Percentiles rank a stretch among this genome's conserved stretches.
phyloP scores from a whole-genome alignment of 352 stramenopile genomes.

The Blastocystis sp. region DNA sequence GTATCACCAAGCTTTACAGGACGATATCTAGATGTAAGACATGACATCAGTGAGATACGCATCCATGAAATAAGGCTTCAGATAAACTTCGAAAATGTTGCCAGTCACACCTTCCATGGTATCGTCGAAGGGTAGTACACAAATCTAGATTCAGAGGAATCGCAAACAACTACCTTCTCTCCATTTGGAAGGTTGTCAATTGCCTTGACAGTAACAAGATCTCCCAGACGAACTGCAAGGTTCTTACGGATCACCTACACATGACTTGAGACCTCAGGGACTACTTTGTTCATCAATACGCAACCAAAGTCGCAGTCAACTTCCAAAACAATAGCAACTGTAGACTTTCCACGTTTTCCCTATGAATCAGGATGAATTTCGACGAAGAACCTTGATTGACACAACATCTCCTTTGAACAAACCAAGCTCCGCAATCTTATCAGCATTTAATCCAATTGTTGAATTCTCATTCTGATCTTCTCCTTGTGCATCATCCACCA shows the following conservation, averaged over 20 bases:
- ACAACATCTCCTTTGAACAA: constrained; percentile 98
- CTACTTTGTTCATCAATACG: constrained; percentile 97
- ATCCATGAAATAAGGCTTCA: constrained; percentile 99
- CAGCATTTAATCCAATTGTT: constrained; percentile 83
- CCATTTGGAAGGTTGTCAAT: constrained; percentile 66
- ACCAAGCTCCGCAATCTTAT: constrained; percentile 95
- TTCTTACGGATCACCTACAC: constrained; percentile 92
- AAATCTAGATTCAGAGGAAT: constrained; percentile 11
- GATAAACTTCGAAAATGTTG: constrained; percentile 99
- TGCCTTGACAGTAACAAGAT: constrained; percentile 91
- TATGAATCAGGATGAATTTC: not conserved
- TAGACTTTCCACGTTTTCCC: constrained; percentile 96
- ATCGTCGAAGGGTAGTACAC: constrained; percentile 94
- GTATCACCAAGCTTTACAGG: constrained; percentile 97
- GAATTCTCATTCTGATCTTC: constrained; percentile 91
- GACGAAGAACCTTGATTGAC: constrained; percentile 83
- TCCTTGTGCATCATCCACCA: constrained; percentile 93
- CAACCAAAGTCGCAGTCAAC: constrained; percentile 93
- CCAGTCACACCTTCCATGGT: constrained; percentile 98
- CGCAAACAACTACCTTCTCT: not conserved
- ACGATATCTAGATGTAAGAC: constrained; percentile 77
- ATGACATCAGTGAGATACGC: constrained; percentile 70
- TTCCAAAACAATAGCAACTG: constrained; percentile 95
- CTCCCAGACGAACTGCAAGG: constrained; percentile 90
- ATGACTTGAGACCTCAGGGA: not conserved